Percentiles rank a stretch among this genome's conserved stretches.
Evolutionary conservation across 164 flowering plant species (phyloP).

Genomic region (Berberis thunbergii): DNA sequence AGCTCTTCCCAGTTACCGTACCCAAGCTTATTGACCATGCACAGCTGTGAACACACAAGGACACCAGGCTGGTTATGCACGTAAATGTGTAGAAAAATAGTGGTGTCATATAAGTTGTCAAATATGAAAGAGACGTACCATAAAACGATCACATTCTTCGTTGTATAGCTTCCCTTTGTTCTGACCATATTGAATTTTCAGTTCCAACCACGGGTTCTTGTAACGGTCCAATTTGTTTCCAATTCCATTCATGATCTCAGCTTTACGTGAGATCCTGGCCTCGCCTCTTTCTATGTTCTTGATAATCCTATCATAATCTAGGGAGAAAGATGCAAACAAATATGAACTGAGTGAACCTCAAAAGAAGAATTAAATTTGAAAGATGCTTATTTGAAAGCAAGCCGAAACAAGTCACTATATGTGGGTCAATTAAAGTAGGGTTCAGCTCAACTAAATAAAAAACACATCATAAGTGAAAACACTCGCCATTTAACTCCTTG

Average conservation of each 20-base stretch:
- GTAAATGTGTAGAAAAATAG: background rate
- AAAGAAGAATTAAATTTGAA: background rate
- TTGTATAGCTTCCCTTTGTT: constrained; percentile 97
- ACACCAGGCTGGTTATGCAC: background rate
- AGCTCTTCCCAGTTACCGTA: constrained; percentile 99
- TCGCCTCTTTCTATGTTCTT: constrained; percentile 98
- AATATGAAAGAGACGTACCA: constrained; percentile 38
- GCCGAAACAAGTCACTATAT: too few species aligned
- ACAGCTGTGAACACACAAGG: constrained; percentile 38
- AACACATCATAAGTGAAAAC: background rate
- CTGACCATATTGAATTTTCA: constrained; percentile 98
- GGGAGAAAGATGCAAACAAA: background rate
- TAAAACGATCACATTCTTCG: constrained; percentile 99
- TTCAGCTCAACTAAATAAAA: background rate
- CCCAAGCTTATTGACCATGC: constrained; percentile 99
- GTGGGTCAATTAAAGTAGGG: too few species aligned
- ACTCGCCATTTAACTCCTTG: constrained; percentile 81
- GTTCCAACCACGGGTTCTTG: constrained; percentile 97
- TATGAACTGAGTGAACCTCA: background rate
- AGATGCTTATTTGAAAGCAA: too few species aligned
- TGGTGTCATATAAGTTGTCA: background rate
- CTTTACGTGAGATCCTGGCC: constrained; percentile 89
- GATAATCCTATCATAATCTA: constrained; percentile 94
- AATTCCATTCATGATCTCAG: constrained; percentile 98
- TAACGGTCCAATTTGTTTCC: constrained; percentile 98